A percentile compares a stretch with the other conserved stretches of the same genome.
Conservation (phyloP, 2,329 filamentous ascomycete species). For the Penicillium sp. region DNA sequence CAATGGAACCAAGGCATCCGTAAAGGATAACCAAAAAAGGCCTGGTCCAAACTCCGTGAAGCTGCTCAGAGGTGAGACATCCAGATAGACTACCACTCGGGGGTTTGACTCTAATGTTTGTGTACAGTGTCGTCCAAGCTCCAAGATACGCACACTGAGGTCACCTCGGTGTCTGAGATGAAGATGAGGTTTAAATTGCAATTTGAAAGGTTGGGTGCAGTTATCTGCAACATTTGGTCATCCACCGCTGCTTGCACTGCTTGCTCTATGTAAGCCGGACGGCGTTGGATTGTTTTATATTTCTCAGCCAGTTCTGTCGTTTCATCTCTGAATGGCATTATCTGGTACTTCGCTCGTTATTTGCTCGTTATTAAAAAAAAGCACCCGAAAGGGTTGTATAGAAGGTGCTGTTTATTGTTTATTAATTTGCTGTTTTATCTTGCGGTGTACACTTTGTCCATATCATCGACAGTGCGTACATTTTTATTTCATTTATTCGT, state of each 20-base stretch:
- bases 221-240: constrained; percentile 23
- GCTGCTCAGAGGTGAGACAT: constrained; percentile 40
- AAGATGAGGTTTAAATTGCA: constrained; percentile 31
- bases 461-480: not conserved
- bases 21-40: constrained; percentile 31
- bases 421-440: not conserved
- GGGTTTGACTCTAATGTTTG: not conserved
- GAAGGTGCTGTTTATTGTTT: constrained; percentile 1
- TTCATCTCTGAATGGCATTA: constrained; percentile 12
- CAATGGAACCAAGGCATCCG: constrained; percentile 34
- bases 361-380: constrained; percentile 19
- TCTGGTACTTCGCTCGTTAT: constrained; percentile 20
- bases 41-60: constrained; percentile 37
- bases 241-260: constrained; percentile 14
- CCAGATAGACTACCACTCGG: too few relatives aligned
- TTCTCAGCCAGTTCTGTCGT: constrained; percentile 16
- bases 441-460: not conserved
- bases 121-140: constrained; percentile 47
- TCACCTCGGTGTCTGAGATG: constrained; percentile 27
- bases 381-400: constrained; percentile 13
- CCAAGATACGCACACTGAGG: constrained; percentile 36
- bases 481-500: constrained; percentile 2
- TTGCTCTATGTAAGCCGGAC: constrained; percentile 14
- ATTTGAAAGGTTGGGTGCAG: constrained; percentile 32
- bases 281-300: constrained; percentile 13